phyloP scores from a whole-genome alignment of 331 rosid species.

The Quercus lobata region DNA sequence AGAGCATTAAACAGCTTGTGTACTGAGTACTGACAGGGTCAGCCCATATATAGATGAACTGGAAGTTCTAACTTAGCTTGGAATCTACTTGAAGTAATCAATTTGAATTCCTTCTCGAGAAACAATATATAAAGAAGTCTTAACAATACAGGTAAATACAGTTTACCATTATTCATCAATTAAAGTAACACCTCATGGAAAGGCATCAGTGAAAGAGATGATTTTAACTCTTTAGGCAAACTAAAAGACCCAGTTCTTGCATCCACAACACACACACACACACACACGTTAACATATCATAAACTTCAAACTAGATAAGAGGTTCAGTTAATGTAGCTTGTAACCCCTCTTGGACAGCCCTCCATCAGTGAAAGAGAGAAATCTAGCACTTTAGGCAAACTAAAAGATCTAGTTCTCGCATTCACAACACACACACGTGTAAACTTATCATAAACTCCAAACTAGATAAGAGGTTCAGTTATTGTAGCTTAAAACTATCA shows the following conservation, averaged over 20 bases:
- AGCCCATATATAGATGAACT: not conserved
- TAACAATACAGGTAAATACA: not conserved
- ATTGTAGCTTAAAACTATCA: not conserved
- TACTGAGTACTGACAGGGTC: not conserved
- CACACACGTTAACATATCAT: constrained; percentile 2
- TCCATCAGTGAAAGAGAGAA: not conserved
- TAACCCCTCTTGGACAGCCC: not conserved
- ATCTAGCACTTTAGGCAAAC: constrained; percentile 1
- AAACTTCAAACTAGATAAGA: not conserved
- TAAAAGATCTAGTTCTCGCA: not conserved
- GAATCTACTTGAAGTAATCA: not conserved
- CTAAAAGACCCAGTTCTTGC: not conserved
- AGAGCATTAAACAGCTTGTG: not conserved
- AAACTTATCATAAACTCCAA: constrained; percentile 4
- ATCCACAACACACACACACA: not conserved
- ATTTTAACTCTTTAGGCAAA: not conserved
- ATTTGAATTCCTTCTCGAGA: not conserved
- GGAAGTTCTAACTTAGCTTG: not conserved
- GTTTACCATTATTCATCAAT: not conserved
- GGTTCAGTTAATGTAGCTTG: not conserved
- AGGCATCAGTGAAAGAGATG: constrained; percentile 1
- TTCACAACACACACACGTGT: not conserved
- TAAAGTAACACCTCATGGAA: not conserved
- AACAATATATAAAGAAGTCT: not conserved
- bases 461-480: not conserved